Evolutionary conservation across 2,329 filamentous ascomycete species (phyloP).

Genomic region (Neofusicoccum sp.): DNA sequence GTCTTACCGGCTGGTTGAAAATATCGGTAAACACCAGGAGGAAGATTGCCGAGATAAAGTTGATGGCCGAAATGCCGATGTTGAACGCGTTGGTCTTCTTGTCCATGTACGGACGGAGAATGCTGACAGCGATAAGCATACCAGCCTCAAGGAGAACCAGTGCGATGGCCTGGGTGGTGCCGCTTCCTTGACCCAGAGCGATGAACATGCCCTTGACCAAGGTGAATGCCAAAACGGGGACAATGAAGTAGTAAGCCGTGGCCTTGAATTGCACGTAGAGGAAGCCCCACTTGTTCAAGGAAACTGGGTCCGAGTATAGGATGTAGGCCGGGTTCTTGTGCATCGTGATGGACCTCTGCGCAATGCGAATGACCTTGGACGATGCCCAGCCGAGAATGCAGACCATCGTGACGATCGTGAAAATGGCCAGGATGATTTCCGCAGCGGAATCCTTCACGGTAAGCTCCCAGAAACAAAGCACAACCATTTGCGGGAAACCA

Average conservation of each 20-base stretch:
- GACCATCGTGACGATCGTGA: conserved; percentile 81
- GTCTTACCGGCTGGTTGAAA: conserved; percentile 72
- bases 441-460: conserved; percentile 81
- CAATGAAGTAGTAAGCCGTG: conserved; percentile 91
- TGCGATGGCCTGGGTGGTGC: conserved; percentile 74
- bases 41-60: conserved; percentile 89
- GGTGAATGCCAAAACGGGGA: conserved; percentile 73
- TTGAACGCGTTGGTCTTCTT: conserved; percentile 98
- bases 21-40: conserved; percentile 83
- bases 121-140: conserved; percentile 72
- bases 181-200: conserved; percentile 70
- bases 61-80: conserved; percentile 84
- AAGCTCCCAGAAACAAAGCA: conserved; percentile 91
- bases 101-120: conserved; percentile 95
- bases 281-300: conserved; percentile 97
- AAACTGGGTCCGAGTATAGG: conserved; percentile 90
- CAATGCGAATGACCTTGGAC: conserved; percentile 84
- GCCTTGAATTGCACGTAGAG: conserved; percentile 96
- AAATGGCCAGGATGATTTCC: conserved; percentile 80
- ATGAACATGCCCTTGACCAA: conserved; percentile 90
- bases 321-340: conserved; percentile 98
- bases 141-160: conserved; percentile 79
- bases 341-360: conserved; percentile 81
- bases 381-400: conserved; percentile 80
- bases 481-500: conserved; percentile 85